These are phyloP conservation scores for Trichoderma erinaceum DNA, from an alignment of 495 filamentous ascomycete genomes.

Conservation along the genomic window DNA sequence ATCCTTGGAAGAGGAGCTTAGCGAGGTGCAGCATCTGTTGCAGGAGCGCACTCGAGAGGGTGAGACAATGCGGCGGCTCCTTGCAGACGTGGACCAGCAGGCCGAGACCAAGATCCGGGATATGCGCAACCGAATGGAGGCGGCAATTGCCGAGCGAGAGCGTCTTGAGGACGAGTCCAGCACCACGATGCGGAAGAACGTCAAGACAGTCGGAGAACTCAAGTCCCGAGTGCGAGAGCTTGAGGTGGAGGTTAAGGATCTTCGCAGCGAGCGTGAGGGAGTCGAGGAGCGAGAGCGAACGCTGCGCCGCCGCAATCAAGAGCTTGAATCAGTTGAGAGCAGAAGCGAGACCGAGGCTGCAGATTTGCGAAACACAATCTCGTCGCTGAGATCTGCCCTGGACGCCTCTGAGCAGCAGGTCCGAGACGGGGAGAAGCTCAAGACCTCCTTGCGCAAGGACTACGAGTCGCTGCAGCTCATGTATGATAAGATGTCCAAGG, in stretches of 20 bases:
- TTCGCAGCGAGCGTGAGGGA: constrained; percentile 63
- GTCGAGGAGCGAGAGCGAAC: constrained; percentile 57
- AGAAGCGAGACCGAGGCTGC: constrained; percentile 61
- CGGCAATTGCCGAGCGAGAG: constrained; percentile 84
- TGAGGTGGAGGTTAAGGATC: constrained; percentile 66
- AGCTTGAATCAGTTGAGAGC: constrained; percentile 64
- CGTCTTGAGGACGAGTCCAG: constrained; percentile 85
- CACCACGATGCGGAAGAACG: constrained; percentile 64
- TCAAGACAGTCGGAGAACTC: constrained; percentile 82
- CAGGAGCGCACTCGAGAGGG: constrained; percentile 87
- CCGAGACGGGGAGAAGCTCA: constrained; percentile 73
- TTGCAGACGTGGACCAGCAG: constrained; percentile 79
- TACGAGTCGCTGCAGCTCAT: constrained; percentile 70
- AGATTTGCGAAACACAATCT: constrained; percentile 72
- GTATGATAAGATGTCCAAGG: constrained; percentile 74
- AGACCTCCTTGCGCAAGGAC: constrained; percentile 62
- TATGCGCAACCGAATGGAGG: constrained; percentile 83
- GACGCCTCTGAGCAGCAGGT: constrained; percentile 85
- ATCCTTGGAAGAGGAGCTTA: constrained; percentile 87
- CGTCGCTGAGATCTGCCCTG: constrained; percentile 67
- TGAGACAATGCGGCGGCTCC: constrained; percentile 86
- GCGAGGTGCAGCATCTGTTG: constrained; percentile 82
- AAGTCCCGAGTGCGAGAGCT: constrained; percentile 70
- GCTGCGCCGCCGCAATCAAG: constrained; percentile 64
- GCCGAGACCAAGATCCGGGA: constrained; percentile 76